Conservation (phyloP, 2,329 filamentous ascomycete species). For the Fusarium xylarioides region DNA sequence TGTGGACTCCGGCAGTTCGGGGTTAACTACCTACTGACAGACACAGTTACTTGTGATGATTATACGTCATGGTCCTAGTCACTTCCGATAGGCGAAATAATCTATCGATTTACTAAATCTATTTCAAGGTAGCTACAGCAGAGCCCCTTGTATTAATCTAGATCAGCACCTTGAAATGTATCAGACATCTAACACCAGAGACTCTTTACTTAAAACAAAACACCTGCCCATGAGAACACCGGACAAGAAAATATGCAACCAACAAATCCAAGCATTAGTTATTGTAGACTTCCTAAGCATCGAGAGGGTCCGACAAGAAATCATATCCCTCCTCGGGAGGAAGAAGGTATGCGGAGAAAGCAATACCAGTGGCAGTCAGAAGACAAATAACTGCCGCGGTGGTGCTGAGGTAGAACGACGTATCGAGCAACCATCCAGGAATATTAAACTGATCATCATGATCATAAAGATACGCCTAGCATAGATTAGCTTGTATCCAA, state of each 20-base stretch:
- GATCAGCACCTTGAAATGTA: neutral
- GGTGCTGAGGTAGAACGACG: slow-evolving; percentile 77
- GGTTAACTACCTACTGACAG: neutral
- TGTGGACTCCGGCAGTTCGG: neutral
- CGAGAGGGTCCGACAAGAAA: slow-evolving; percentile 61
- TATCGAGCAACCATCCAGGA: slow-evolving; percentile 81
- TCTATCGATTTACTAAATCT: slow-evolving; percentile 12
- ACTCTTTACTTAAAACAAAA: slow-evolving; percentile 4
- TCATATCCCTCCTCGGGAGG: slow-evolving; percentile 89
- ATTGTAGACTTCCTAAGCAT: slow-evolving; percentile 55
- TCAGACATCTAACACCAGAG: neutral
- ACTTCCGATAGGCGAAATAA: neutral
- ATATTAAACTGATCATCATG: slow-evolving; percentile 84
- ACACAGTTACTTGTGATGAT: neutral
- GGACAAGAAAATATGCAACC: neutral
- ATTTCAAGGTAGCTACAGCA: slow-evolving; percentile 1
- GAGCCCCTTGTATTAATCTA: slow-evolving; percentile 21
- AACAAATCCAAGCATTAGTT: neutral
- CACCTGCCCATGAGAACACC: neutral
- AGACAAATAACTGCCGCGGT: slow-evolving; percentile 64
- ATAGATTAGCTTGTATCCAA: slow-evolving; percentile 4
- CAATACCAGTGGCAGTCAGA: slow-evolving; percentile 66
- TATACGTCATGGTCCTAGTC: neutral
- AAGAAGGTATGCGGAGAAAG: slow-evolving; percentile 73
- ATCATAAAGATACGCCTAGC: slow-evolving; percentile 82